These are phyloP conservation scores for Xylariaceae sp. DNA, from an alignment of 2,329 filamentous ascomycete genomes.

Conservation along the genomic window DNA sequence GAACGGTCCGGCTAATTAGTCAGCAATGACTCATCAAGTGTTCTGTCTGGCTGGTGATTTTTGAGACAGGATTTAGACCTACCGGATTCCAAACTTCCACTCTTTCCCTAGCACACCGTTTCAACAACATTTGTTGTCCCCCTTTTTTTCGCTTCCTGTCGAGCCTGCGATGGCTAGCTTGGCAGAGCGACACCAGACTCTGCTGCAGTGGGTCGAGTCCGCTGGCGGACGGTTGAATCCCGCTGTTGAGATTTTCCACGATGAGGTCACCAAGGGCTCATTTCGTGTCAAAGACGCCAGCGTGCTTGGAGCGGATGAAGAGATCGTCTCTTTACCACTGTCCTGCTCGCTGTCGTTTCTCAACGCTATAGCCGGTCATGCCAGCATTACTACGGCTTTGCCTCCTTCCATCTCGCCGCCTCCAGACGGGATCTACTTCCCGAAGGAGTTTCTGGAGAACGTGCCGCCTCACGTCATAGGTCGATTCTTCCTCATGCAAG, in stretches of 20 bases:
- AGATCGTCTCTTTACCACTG: slow-evolving; percentile 49
- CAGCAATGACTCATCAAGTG: too few relatives aligned
- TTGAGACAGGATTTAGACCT: too few relatives aligned
- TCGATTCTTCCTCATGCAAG: slow-evolving; percentile 63
- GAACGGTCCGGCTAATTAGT: too few relatives aligned
- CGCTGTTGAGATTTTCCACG: slow-evolving; percentile 47
- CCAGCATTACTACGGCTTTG: slow-evolving; percentile 19
- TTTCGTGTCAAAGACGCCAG: slow-evolving; percentile 42
- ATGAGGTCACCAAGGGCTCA: slow-evolving; percentile 47
- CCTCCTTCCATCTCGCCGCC: slow-evolving; percentile 8
- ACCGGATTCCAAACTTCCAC: too few relatives aligned
- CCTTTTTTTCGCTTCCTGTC: background rate
- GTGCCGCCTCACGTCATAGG: slow-evolving; percentile 55
- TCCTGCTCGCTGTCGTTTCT: slow-evolving; percentile 53
- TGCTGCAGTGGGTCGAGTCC: slow-evolving; percentile 15
- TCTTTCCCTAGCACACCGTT: too few relatives aligned
- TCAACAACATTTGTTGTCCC: background rate
- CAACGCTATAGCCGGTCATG: slow-evolving; percentile 42
- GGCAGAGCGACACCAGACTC: slow-evolving; percentile 13
- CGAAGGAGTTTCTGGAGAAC: slow-evolving; percentile 42
- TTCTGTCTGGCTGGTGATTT: too few relatives aligned
- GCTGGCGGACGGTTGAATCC: slow-evolving; percentile 38
- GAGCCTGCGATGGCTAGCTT: slow-evolving; percentile 13
- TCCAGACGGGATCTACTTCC: slow-evolving; percentile 35
- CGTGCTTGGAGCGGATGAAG: slow-evolving; percentile 34